phyloP scores from a whole-genome alignment of 1,284 basidiomycete species.

The Boletus semigastroideus region DNA sequence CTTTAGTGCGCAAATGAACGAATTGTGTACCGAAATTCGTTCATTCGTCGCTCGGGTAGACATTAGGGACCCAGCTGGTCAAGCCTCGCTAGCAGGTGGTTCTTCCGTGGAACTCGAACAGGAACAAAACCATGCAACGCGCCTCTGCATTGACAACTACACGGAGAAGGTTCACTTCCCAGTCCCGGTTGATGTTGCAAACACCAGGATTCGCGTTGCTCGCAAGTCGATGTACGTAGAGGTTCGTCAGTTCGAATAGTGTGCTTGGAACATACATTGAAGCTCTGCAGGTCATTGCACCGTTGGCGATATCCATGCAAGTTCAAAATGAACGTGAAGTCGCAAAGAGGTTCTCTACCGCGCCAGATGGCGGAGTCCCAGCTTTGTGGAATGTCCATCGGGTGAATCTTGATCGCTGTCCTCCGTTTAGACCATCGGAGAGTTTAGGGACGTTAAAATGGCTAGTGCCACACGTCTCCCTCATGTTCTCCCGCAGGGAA shows the following conservation, averaged over 20 bases:
- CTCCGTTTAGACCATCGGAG: conserved; percentile 27
- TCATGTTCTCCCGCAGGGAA: conserved; percentile 35
- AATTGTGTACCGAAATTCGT: conserved; percentile 12
- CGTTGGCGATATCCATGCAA: conserved; percentile 20
- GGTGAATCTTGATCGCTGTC: conserved; percentile 39
- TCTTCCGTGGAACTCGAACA: conserved; percentile 21
- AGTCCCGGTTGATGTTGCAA: conserved; percentile 35
- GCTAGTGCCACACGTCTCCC: conserved; percentile 32
- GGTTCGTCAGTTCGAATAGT: conserved; percentile 30
- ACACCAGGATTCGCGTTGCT: conserved; percentile 43
- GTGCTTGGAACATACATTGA: not conserved
- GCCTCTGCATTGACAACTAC: conserved; percentile 21
- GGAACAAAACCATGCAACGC: not conserved
- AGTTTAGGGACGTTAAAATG: conserved; percentile 19
- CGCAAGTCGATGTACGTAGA: conserved; percentile 55
- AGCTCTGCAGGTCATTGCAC: conserved; percentile 30
- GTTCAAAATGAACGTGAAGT: conserved; percentile 16
- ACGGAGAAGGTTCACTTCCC: conserved; percentile 22
- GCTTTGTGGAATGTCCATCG: conserved; percentile 43
- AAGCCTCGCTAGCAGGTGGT: conserved; percentile 18
- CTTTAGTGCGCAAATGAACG: conserved; percentile 20
- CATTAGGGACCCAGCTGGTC: conserved; percentile 22
- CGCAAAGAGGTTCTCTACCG: conserved; percentile 36
- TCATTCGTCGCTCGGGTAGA: conserved; percentile 22
- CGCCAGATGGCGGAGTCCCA: conserved; percentile 17